These are phyloP conservation scores for Hortiboletus flavorubellus DNA, from an alignment of 768 basidiomycete species.

Conservation along the genomic window DNA sequence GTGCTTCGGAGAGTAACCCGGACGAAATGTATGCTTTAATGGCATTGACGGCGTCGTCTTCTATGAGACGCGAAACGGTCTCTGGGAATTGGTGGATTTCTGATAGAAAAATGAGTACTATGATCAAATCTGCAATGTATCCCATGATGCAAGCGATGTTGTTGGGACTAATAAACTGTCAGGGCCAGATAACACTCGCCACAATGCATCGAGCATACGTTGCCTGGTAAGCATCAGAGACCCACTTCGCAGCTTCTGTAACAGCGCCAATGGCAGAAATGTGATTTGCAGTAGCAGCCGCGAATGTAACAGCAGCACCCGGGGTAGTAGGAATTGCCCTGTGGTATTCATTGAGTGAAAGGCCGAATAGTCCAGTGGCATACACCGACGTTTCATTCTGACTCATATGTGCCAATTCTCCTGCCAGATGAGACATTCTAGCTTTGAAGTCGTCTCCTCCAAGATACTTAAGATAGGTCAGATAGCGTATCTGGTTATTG, in stretches of 20 bases:
- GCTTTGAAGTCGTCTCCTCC: slow-evolving; percentile 4
- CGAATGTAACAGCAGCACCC: background rate
- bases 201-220: background rate
- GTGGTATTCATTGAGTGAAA: background rate
- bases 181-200: background rate
- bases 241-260: slow-evolving; percentile 4
- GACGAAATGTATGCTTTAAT: background rate
- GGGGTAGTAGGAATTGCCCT: background rate
- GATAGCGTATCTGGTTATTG: too few species aligned
- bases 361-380: background rate
- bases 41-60: slow-evolving; percentile 2
- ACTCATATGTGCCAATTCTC: background rate
- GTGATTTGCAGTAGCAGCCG: slow-evolving; percentile 2
- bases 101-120: background rate
- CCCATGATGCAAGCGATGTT: slow-evolving; percentile 1
- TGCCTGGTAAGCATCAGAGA: background rate
- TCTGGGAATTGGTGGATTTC: background rate
- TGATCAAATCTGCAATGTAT: slow-evolving; percentile 3
- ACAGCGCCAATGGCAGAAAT: background rate
- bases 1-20: background rate
- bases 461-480: slow-evolving; percentile 1
- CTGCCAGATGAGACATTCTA: slow-evolving; percentile 4
- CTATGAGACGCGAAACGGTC: background rate
- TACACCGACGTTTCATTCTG: background rate
- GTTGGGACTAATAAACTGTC: background rate